phyloP scores from a whole-genome alignment of 805 yeast genomes.

The Candida koratica region DNA sequence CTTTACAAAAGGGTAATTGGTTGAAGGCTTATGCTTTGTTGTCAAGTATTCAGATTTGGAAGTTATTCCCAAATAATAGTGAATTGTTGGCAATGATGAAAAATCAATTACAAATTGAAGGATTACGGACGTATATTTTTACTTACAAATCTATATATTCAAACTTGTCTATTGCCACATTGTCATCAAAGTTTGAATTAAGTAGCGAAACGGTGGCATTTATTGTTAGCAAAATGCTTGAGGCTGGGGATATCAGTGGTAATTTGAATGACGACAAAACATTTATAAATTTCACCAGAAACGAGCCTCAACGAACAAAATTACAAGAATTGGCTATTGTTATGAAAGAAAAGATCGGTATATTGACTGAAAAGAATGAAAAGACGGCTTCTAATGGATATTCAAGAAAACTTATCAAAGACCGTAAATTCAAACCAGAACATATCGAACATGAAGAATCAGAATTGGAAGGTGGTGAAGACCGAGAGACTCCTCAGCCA shows the following conservation, averaged over 20 bases:
- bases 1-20: constrained; percentile 91
- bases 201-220: constrained; percentile 52
- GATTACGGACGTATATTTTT: constrained; percentile 88
- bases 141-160: constrained; percentile 74
- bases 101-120: constrained; percentile 80
- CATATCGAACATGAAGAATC: constrained; percentile 26
- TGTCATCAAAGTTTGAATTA: constrained; percentile 66
- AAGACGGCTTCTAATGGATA: constrained; percentile 76
- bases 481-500: constrained; percentile 8
- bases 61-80: constrained; percentile 66
- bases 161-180: constrained; percentile 63
- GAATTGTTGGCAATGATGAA: constrained; percentile 67
- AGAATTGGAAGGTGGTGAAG: constrained; percentile 18
- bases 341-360: constrained; percentile 75
- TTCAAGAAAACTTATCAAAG: constrained; percentile 32
- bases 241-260: constrained; percentile 73
- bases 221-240: constrained; percentile 70
- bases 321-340: constrained; percentile 85
- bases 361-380: constrained; percentile 80
- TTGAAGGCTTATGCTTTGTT: constrained; percentile 66
- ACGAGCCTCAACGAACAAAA: constrained; percentile 75
- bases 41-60: constrained; percentile 80
- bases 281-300: constrained; percentile 57
- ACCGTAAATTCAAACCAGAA: constrained; percentile 22
- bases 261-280: constrained; percentile 68